These are phyloP conservation scores for Cryptococcus sp. DNA, from an alignment of 1,284 basidiomycete genomes.

Conservation along the genomic window DNA sequence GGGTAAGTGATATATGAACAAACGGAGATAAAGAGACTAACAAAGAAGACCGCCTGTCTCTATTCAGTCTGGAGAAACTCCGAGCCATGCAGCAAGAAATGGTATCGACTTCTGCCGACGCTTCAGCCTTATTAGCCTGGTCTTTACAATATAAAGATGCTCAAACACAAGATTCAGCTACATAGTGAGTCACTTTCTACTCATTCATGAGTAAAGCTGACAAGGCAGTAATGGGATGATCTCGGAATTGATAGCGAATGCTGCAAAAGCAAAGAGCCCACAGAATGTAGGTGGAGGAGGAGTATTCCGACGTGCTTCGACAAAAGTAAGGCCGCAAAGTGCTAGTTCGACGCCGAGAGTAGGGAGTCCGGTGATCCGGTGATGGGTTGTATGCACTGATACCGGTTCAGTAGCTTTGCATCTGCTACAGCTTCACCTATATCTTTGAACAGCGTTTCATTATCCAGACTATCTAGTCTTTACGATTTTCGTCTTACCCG, in stretches of 20 bases:
- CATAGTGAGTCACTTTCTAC: slow-evolving; percentile 31
- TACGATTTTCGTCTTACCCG: too few relatives aligned
- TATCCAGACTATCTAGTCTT: too few relatives aligned
- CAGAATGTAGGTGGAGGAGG: slow-evolving; percentile 27
- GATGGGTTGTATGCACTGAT: neutral
- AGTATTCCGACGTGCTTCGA: slow-evolving; percentile 33
- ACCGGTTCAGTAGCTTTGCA: too few relatives aligned
- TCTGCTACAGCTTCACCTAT: too few relatives aligned
- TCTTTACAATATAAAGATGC: slow-evolving; percentile 76
- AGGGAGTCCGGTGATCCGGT: slow-evolving; percentile 16
- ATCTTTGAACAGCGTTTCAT: too few relatives aligned
- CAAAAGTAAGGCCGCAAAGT: slow-evolving; percentile 8
- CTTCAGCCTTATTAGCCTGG: slow-evolving; percentile 69
- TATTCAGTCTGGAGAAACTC: slow-evolving; percentile 63
- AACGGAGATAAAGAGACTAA: neutral
- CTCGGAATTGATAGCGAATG: slow-evolving; percentile 47
- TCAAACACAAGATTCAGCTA: slow-evolving; percentile 64
- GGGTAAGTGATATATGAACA: slow-evolving; percentile 51
- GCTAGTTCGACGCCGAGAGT: slow-evolving; percentile 7
- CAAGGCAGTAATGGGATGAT: slow-evolving; percentile 47
- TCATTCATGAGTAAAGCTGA: slow-evolving; percentile 6
- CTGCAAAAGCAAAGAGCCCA: slow-evolving; percentile 42
- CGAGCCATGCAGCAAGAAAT: slow-evolving; percentile 64
- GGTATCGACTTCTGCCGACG: slow-evolving; percentile 62
- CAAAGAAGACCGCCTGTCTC: slow-evolving; percentile 60